These are phyloP conservation scores for barrel medic (Medicago truncatula) DNA, from an alignment of 306 rosid genomes.

Conservation along the genomic window DNA sequence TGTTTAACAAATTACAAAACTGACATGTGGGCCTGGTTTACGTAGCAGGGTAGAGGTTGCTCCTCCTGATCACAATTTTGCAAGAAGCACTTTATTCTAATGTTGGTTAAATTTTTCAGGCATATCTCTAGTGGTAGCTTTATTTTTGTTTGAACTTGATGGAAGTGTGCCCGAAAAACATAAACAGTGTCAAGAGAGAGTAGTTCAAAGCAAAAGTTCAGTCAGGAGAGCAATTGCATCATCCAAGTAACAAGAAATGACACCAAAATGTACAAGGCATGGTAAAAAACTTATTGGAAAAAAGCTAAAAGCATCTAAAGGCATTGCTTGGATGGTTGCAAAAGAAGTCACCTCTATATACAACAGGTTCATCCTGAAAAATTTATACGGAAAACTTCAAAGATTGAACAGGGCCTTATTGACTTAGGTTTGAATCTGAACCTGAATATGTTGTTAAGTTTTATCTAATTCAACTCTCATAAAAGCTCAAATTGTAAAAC, in stretches of 20 bases:
- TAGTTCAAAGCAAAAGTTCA: slow-evolving; percentile 3
- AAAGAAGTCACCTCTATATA: background rate
- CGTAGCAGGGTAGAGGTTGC: background rate
- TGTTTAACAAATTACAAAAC: slow-evolving; percentile 10
- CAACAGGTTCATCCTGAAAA: slow-evolving; percentile 4
- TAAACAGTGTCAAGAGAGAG: slow-evolving; percentile 14
- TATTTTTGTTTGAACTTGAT: slow-evolving; percentile 1
- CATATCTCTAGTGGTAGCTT: slow-evolving; percentile 32
- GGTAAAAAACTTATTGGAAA: background rate
- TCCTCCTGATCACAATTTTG: slow-evolving; percentile 26
- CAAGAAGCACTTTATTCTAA: slow-evolving; percentile 26
- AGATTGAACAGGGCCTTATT: too few species aligned
- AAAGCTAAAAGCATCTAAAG: background rate
- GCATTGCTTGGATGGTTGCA: background rate
- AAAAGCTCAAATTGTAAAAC: too few species aligned
- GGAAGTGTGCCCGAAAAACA: slow-evolving; percentile 12
- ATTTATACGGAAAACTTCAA: background rate
- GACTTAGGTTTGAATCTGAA: too few species aligned
- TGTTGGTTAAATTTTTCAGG: slow-evolving; percentile 6
- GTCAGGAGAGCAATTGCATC: slow-evolving; percentile 9
- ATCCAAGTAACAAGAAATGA: slow-evolving; percentile 8
- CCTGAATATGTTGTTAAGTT: too few species aligned
- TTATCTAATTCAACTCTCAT: too few species aligned
- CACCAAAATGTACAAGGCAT: slow-evolving; percentile 1
- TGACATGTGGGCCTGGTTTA: background rate